phyloP scores from a whole-genome alignment of 495 filamentous ascomycete species.

The Cryomyces antarcticus region DNA sequence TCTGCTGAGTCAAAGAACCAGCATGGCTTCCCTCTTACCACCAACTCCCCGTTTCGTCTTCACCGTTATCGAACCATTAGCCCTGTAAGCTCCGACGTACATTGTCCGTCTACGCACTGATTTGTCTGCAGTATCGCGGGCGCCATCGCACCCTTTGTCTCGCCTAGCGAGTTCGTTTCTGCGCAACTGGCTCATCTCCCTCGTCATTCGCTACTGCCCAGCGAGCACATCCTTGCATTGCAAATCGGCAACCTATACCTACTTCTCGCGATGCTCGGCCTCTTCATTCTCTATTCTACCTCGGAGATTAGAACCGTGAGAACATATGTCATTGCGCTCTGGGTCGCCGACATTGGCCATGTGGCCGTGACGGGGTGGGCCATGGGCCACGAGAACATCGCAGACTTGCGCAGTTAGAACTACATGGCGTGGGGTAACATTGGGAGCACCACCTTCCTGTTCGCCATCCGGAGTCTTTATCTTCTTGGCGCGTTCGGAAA shows the following conservation, averaged over 20 bases:
- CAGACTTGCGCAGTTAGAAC: conserved; percentile 43
- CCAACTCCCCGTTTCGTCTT: conserved; percentile 22
- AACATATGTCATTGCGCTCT: conserved; percentile 44
- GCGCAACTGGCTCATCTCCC: conserved; percentile 25
- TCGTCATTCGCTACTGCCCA: conserved; percentile 13
- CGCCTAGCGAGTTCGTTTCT: background rate
- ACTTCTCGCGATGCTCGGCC: conserved; percentile 39
- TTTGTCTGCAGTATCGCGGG: background rate
- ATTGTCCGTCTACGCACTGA: background rate
- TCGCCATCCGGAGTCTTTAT: conserved; percentile 34
- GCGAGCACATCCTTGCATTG: conserved; percentile 31
- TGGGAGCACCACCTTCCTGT: conserved; percentile 34
- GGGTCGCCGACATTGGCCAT: conserved; percentile 49
- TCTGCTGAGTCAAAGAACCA: background rate
- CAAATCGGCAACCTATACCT: conserved; percentile 51
- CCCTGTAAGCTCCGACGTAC: conserved; percentile 29
- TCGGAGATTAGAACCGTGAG: conserved; percentile 42
- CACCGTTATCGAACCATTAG: conserved; percentile 46
- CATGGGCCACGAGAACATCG: conserved; percentile 32
- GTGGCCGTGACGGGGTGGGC: conserved; percentile 38
- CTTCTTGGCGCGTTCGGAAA: conserved; percentile 36
- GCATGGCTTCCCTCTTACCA: conserved; percentile 3
- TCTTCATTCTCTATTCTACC: conserved; percentile 38
- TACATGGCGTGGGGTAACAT: conserved; percentile 55
- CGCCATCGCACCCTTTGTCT: background rate